Conservation (phyloP, 140 eudicot species). For the Senecio squalidus region DNA sequence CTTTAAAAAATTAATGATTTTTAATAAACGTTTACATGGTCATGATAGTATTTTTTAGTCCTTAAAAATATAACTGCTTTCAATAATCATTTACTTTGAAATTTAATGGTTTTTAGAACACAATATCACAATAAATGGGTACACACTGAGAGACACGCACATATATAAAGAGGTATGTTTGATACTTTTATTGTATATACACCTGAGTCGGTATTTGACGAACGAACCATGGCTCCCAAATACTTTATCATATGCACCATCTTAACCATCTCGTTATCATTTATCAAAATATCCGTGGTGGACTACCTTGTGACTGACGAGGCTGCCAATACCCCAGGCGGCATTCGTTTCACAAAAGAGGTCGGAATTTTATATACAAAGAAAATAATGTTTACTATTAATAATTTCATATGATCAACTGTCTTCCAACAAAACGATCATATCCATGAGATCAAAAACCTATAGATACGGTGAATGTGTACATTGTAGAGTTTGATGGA, state of each 20-base stretch:
- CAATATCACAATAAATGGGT: too few species aligned
- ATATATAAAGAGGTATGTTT: too few species aligned
- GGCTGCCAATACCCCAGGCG: slow-evolving; percentile 4
- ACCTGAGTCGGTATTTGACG: not conserved
- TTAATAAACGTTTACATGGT: too few species aligned
- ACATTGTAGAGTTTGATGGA: slow-evolving; percentile 11
- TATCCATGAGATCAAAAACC: slow-evolving; percentile 16
- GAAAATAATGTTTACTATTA: slow-evolving; percentile 14
- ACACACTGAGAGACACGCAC: too few species aligned
- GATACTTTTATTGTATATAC: too few species aligned
- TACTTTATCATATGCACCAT: slow-evolving; percentile 4
- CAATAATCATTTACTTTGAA: too few species aligned
- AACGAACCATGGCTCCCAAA: not conserved
- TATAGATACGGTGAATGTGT: not conserved
- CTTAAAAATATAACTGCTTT: too few species aligned
- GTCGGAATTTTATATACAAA: slow-evolving; percentile 24
- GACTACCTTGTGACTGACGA: not conserved
- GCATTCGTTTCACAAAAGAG: not conserved
- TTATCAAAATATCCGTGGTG: not conserved
- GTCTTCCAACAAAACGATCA: slow-evolving; percentile 12
- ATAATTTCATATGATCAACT: slow-evolving; percentile 11
- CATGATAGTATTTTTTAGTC: too few species aligned
- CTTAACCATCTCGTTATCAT: not conserved
- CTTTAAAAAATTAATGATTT: too few species aligned
- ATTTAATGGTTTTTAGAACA: too few species aligned